Evolutionary conservation across 495 filamentous ascomycete species (phyloP), one percentile per base, ranked within the genome.

Genomic region (Tuber magnatum): DNA sequence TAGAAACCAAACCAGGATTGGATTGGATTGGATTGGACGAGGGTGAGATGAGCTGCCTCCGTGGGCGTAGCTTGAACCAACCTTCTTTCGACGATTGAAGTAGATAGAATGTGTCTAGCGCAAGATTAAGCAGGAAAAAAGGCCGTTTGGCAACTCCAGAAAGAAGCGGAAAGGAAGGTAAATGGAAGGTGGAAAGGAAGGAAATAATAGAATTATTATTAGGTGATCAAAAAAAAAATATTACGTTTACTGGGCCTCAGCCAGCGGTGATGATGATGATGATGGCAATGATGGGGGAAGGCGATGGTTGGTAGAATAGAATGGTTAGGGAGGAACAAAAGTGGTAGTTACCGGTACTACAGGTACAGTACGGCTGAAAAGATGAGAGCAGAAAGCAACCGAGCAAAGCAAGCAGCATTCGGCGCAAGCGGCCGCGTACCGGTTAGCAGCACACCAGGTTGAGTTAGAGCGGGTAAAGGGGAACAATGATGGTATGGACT

Each of bases 1-100:
- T 18, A 18, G 18, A 7, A 65, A 79, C 72, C 76, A 75, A 71
- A 76, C 77, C 74, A 72, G 77, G 73, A 79, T 75, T 73, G 77
- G 72, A 41, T 70, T 61, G 51, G 48, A 56, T 56, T 61, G 51
- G 56, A 65, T 20, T 65, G 56, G 56, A 65, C 3, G 56, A 65
- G 56, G 56, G 14, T 28, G 56, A 65, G 56, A 65, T 65, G 56
- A 65, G 56, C 32, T 65, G 35, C 28, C 28, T 65, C 56, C 28
- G 56, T 65, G 56, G n/a, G n/a, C 12, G 56, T 7, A 65, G 56
- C 3, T 35, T 35, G 28, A 20, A 20, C 56, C 14, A 35, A 65
- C 56, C 56, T 32, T 61, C 32, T 65, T 61, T 61, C 18, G 56
- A 61, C 6, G 14, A 65, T 35, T 65, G 56, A 18, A 28, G 56